Evolutionary conservation across 805 yeast species (phyloP).

Genomic region (Clavispora fructus): DNA sequence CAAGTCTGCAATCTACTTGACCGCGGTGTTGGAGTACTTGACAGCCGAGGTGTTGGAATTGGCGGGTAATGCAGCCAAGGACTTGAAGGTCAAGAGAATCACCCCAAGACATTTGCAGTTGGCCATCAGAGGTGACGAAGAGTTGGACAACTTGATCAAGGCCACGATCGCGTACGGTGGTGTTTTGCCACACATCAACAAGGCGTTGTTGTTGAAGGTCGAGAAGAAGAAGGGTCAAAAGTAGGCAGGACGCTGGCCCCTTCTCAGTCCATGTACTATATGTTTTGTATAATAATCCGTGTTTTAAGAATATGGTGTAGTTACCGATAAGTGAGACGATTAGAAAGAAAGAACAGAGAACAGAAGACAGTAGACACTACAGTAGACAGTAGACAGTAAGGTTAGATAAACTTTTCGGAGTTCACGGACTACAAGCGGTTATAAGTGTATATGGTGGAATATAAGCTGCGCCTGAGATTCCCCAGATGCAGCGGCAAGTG

Average conservation of each 20-base stretch:
- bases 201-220: constrained; percentile 29
- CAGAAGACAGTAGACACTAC: too few relatives aligned
- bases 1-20: constrained; percentile 63
- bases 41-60: constrained; percentile 29
- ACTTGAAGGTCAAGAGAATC: constrained; percentile 29
- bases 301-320: not conserved
- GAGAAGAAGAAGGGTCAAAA: constrained; percentile 23
- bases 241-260: constrained; percentile 2
- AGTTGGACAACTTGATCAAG: constrained; percentile 29
- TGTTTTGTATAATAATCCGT: constrained; percentile 12
- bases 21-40: constrained; percentile 27
- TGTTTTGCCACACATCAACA: constrained; percentile 31
- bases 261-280: constrained; percentile 10
- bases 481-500: not conserved
- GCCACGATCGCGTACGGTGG: constrained; percentile 30
- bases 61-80: constrained; percentile 30
- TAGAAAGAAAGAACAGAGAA: too few relatives aligned
- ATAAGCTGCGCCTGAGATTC: too few relatives aligned
- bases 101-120: constrained; percentile 29
- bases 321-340: too few relatives aligned
- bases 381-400: too few relatives aligned
- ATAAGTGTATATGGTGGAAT: too few relatives aligned
- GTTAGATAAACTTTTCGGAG: too few relatives aligned
- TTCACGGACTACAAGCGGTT: too few relatives aligned
- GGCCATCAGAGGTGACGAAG: constrained; percentile 29